phyloP scores from a whole-genome alignment of 768 basidiomycete species.

The Boletus sensibilis region DNA sequence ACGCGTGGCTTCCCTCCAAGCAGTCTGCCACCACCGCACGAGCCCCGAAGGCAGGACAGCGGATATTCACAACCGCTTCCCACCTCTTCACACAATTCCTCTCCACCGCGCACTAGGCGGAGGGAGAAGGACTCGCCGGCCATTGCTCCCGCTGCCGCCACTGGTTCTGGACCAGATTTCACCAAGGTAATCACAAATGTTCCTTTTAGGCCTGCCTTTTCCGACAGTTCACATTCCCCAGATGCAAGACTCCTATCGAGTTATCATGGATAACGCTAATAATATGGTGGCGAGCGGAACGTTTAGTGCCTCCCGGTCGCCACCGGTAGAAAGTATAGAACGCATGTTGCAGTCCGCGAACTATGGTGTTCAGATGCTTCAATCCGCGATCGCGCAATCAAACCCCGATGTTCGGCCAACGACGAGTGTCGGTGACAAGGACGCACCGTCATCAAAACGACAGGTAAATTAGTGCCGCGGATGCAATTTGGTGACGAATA shows the following conservation, averaged over 20 bases:
- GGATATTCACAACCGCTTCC: constrained; percentile 30
- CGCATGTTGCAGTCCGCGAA: constrained; percentile 46
- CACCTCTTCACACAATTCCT: constrained; percentile 24
- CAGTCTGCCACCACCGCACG: constrained; percentile 29
- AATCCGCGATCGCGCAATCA: constrained; percentile 30
- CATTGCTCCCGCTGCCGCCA: constrained; percentile 24
- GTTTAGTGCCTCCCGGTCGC: constrained; percentile 22
- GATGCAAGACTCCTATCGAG: constrained; percentile 45
- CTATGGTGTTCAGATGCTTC: constrained; percentile 35
- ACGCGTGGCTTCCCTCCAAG: constrained; percentile 31
- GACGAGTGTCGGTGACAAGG: constrained; percentile 30
- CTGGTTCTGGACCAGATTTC: constrained; percentile 40
- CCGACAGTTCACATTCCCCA: constrained; percentile 21
- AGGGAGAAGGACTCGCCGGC: constrained; percentile 37
- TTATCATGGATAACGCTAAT: constrained; percentile 41
- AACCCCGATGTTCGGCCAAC: constrained; percentile 28
- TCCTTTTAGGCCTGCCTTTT: constrained; percentile 6
- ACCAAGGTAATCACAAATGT: constrained; percentile 34
- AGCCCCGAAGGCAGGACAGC: constrained; percentile 35
- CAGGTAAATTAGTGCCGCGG: constrained; percentile 34
- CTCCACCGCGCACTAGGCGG: constrained; percentile 37
- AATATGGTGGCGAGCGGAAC: constrained; percentile 27
- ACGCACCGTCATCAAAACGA: constrained; percentile 31
- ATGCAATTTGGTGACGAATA: constrained; percentile 21
- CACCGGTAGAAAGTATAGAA: constrained; percentile 38